Evolutionary conservation across 73 alveolate genomes (phyloP), one percentile per base, ranked within the genome.

Genomic region (Paramecium bursaria): DNA sequence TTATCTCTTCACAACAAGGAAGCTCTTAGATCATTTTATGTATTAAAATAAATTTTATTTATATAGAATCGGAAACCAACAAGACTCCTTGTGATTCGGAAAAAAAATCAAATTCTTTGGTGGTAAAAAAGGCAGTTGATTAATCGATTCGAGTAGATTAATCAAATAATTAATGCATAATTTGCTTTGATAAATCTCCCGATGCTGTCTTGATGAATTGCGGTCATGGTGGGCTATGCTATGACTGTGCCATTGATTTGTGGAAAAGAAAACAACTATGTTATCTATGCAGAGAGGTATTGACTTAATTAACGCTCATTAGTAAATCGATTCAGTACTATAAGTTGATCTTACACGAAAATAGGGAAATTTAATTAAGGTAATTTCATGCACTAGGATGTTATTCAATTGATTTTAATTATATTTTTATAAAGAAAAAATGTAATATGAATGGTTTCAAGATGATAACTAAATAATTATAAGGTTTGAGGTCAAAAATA

Each of bases 181-280:
- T 79, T 14, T 79, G 89, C 30, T 79, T 39, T 55, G 89, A 79
- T 14, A 79, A 79, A 21, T 15, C 42, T 2, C 85, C 89, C 0
- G 54, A 79, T 23, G 53, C 89, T 10, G 46, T 79, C 26, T 79
- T 79, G 51, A 79, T 79, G 89, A 53, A 54, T 10, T 79, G 89
- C 46, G 89, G 89, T 0, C 85, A 79, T 54, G 89, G 89, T 13
- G 89, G 89, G 10, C 29, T 79, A 22, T 79, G 89, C 25, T 53
- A 79, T 61, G 13, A 52, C 10, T 79, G 89, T 55, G 89, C 89
- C 2, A 35, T 79, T 2, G 89, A 79, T 55, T 31, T 79, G 14
- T 79, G 85, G 61, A 79, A 53, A 33, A 79, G 54, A 10, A 79
- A 61, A 33, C 74, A 51, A 4, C 54, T 30, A 22, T 79, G 89